A percentile compares a stretch with the other conserved stretches of the same genome.
phyloP scores from a whole-genome alignment of 2,329 filamentous ascomycete genomes.

The Purpureocillium lavendulum region DNA sequence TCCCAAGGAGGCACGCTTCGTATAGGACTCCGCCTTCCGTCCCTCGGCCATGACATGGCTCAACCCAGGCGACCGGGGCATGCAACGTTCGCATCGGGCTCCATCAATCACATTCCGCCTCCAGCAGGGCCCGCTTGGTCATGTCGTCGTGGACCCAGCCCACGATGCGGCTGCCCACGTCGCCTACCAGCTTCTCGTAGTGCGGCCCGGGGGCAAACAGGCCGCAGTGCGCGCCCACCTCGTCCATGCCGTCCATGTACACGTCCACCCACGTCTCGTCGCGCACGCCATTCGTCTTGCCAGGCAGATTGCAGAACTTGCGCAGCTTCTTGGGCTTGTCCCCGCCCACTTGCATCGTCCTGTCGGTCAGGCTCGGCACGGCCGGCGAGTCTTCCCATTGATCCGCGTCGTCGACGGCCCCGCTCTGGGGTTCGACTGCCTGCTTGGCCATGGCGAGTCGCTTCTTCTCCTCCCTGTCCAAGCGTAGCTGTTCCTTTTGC shows the following conservation, averaged over 20 bases:
- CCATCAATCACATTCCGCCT: no score
- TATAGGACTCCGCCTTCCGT: no score
- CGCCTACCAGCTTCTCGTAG: slow-evolving; percentile 69
- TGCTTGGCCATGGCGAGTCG: slow-evolving; percentile 20
- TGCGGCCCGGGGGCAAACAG: slow-evolving; percentile 68
- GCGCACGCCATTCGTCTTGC: slow-evolving; percentile 40
- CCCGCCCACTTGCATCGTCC: no score
- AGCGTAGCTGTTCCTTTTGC: slow-evolving; percentile 26
- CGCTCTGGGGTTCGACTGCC: slow-evolving; percentile 3
- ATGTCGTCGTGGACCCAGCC: slow-evolving; percentile 61
- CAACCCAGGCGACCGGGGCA: no score
- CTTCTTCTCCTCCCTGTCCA: slow-evolving; percentile 19
- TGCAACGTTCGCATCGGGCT: no score
- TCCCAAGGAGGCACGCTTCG: no score
- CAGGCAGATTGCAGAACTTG: slow-evolving; percentile 73
- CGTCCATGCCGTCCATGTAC: slow-evolving; percentile 75
- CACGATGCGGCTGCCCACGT: slow-evolving; percentile 59
- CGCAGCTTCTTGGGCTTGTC: slow-evolving; percentile 44
- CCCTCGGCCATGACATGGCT: no score
- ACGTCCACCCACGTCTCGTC: slow-evolving; percentile 72
- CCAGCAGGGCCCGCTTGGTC: slow-evolving; percentile 29
- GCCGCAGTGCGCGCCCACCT: slow-evolving; percentile 77
- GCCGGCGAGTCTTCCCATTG: no score
- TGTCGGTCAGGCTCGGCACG: no score
- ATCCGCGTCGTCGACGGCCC: neutral